Evolutionary conservation across 2,329 filamentous ascomycete genomes (phyloP), one percentile per base, ranked within the genome.

Genomic region (Calonectria pauciramosa): DNA sequence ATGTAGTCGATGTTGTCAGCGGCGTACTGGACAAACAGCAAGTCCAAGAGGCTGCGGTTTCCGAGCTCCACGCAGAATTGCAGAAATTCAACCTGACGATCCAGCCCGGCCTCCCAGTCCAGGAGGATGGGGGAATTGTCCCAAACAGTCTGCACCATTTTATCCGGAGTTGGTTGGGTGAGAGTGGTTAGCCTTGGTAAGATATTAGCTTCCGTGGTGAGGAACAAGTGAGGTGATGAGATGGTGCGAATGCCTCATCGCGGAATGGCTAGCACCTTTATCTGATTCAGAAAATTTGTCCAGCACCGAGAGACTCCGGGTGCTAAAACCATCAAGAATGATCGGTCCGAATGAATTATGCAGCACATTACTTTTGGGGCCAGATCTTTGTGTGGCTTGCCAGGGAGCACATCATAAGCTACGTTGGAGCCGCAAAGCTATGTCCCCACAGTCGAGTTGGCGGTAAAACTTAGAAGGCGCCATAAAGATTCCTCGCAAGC

Each of bases 1-100:
- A 41, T 63, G 34, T 63, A 63, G 56, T 63, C 56, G 34, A 63
- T 63, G 56, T 63, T 63, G 11, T 63, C 56, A 23, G 56, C 56
- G 38, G 56, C 36, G 9, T 63, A 63, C 23, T 63, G 56, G 23
- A 63, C 56, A 13, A 63, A 41, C 34, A 63, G 23, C 14, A 63
- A 9, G 16, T 63, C 56, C 23, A 63, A 20, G 4, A 63, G 56
- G 18, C 56, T 28, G 56, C 34, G 34, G 34, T 63, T 63, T 20
- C 23, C 56, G 38, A 63, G 56, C 13, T 38, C 34, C 56, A 41
- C 5, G 23, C 56, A 63, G 7, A 41, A 28, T 10, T 63, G 56
- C 34, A 63, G 16, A 30, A 63, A 63, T 26, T 63, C 36, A 3
- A 63, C 36, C 18, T 63, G 56, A 23, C 56, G 56, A 4, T 63